Percentiles rank a stretch among this genome's conserved stretches.
Conservation (phyloP, 345 rosid genomes). For the Pistacia atlantica region DNA sequence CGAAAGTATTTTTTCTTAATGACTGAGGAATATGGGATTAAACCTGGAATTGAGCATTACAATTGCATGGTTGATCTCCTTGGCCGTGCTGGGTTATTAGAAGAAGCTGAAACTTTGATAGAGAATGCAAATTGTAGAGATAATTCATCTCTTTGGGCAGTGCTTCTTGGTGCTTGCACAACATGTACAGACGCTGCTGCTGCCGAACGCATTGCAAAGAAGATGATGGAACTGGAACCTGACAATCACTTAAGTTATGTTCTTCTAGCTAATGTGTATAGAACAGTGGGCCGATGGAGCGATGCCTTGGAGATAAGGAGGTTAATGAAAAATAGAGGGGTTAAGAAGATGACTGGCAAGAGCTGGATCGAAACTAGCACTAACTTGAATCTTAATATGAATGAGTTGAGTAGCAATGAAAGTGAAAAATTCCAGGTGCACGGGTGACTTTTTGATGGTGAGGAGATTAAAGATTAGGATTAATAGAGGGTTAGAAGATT, state of each 20-base stretch:
- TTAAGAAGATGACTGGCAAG: slow-evolving; percentile 64
- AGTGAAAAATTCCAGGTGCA: background rate
- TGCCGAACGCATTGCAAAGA: slow-evolving; percentile 83
- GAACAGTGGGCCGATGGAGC: slow-evolving; percentile 67
- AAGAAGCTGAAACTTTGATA: slow-evolving; percentile 77
- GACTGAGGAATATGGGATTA: slow-evolving; percentile 52
- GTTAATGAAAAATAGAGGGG: slow-evolving; percentile 67
- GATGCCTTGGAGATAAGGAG: slow-evolving; percentile 73
- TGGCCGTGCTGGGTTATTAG: slow-evolving; percentile 82
- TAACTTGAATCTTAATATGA: slow-evolving; percentile 11
- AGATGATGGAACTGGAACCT: slow-evolving; percentile 68
- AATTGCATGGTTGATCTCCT: slow-evolving; percentile 93
- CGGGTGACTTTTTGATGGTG: slow-evolving; percentile 9
- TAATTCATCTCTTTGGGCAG: slow-evolving; percentile 80
- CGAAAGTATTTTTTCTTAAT: slow-evolving; percentile 54
- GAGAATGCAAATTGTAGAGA: slow-evolving; percentile 60
- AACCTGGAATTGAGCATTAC: slow-evolving; percentile 79
- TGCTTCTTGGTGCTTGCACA: slow-evolving; percentile 87
- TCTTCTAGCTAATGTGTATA: slow-evolving; percentile 71
- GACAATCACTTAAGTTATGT: slow-evolving; percentile 79
- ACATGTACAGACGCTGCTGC: slow-evolving; percentile 39
- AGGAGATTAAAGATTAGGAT: slow-evolving; percentile 43
- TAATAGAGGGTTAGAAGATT: slow-evolving; percentile 52
- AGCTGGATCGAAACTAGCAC: slow-evolving; percentile 57
- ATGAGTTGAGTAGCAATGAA: background rate